These are phyloP conservation scores for Kewa caespitosa DNA, from an alignment of 179 eudicot species.

Conservation along the genomic window DNA sequence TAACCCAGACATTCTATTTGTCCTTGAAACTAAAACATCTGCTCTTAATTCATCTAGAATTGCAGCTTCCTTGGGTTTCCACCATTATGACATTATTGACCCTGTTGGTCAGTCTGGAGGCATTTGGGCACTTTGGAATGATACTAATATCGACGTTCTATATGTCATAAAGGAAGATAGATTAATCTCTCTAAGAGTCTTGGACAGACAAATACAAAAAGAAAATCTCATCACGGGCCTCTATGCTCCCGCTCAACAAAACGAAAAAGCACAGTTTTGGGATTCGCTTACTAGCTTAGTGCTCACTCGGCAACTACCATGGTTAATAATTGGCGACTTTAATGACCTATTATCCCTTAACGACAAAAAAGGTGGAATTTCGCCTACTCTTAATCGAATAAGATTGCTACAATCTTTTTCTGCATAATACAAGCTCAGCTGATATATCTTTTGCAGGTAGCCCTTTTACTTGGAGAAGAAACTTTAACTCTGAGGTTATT, in stretches of 20 bases:
- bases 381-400: neutral
- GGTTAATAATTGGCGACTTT: neutral
- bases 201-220: neutral
- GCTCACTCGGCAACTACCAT: neutral
- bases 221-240: neutral
- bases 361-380: neutral
- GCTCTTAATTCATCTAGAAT: neutral
- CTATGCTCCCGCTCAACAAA: neutral
- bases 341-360: neutral
- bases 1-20: neutral
- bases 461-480: neutral
- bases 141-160: neutral
- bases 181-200: neutral
- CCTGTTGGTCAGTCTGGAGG: neutral
- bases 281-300: neutral
- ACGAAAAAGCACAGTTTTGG: neutral
- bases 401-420: neutral
- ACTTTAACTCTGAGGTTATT: neutral
- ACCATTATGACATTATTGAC: neutral
- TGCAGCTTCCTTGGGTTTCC: neutral
- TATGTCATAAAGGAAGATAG: neutral
- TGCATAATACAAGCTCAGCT: too few relatives aligned
- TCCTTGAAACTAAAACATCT: neutral
- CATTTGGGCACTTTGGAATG: neutral
- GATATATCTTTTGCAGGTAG: neutral